phyloP scores from a whole-genome alignment of 2,329 filamentous ascomycete species.

The Setomelanomma holmii region DNA sequence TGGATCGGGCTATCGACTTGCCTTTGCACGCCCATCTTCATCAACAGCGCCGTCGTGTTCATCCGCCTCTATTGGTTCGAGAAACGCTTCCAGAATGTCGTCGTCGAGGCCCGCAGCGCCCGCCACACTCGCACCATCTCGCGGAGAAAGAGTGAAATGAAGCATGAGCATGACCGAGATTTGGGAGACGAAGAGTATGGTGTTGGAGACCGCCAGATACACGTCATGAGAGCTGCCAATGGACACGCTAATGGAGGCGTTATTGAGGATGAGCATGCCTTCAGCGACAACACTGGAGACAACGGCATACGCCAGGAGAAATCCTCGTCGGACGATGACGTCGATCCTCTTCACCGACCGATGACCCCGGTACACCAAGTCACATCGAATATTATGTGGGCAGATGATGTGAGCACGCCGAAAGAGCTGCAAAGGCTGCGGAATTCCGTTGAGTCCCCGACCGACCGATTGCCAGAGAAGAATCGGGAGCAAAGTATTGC shows the following conservation, averaged over 20 bases:
- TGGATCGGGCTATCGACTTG: slow-evolving; percentile 48
- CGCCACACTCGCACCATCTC: slow-evolving; percentile 70
- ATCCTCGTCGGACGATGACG: slow-evolving; percentile 22
- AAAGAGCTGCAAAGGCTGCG: slow-evolving; percentile 51
- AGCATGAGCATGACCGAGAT: slow-evolving; percentile 54
- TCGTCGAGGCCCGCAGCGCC: slow-evolving; percentile 71
- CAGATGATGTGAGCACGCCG: slow-evolving; percentile 57
- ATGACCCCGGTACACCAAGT: slow-evolving; percentile 18
- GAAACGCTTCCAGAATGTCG: slow-evolving; percentile 88
- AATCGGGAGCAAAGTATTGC: slow-evolving; percentile 82
- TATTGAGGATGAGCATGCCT: slow-evolving; percentile 58
- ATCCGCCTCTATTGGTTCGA: slow-evolving; percentile 98
- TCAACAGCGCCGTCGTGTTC: slow-evolving; percentile 78
- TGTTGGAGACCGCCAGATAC: slow-evolving; percentile 71
- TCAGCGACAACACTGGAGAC: slow-evolving; percentile 55
- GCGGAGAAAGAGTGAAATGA: slow-evolving; percentile 57
- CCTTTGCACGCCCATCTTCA: slow-evolving; percentile 52
- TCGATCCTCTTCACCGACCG: slow-evolving; percentile 24
- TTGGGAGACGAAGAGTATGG: slow-evolving; percentile 64
- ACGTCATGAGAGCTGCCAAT: slow-evolving; percentile 67
- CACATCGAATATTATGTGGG: slow-evolving; percentile 30
- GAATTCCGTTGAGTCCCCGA: slow-evolving; percentile 69
- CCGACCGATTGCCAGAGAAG: slow-evolving; percentile 59
- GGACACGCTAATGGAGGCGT: slow-evolving; percentile 62
- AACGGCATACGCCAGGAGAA: slow-evolving; percentile 20